Percentiles rank a stretch among this genome's conserved stretches.
Conservation (phyloP, 2,329 filamentous ascomycete genomes). For the Didymosphaeria variabile region DNA sequence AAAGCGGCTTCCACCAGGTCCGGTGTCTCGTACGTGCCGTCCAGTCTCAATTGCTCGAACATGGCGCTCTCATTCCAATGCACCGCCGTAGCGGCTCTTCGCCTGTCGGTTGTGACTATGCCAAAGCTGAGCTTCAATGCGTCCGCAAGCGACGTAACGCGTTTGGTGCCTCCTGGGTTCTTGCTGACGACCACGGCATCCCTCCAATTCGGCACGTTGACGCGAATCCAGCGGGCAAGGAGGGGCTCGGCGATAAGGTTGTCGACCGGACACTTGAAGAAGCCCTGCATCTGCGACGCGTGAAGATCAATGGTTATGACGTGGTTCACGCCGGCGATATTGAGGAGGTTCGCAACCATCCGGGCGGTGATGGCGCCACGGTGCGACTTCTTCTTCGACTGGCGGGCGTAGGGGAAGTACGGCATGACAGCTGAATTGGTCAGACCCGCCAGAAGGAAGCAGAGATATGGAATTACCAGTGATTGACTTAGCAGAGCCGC, state of each 20-base stretch:
- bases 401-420: constrained; percentile 98
- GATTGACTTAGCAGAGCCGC: constrained; percentile 94
- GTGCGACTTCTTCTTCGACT: constrained; percentile 99
- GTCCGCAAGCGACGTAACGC: constrained; percentile 94
- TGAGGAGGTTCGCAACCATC: constrained; percentile 94
- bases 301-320: constrained; percentile 97
- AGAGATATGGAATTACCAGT: constrained; percentile 72
- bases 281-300: constrained; percentile 95
- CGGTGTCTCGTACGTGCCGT: constrained; percentile 53
- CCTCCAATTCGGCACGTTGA: constrained; percentile 86
- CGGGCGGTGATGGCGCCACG: constrained; percentile 94
- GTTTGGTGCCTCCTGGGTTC: constrained; percentile 96
- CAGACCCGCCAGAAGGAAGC: constrained; percentile 21
- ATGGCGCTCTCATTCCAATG: constrained; percentile 81
- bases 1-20: constrained; percentile 41
- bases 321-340: constrained; percentile 94
- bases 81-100: constrained; percentile 57
- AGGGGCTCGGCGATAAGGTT: constrained; percentile 96
- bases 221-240: constrained; percentile 92
- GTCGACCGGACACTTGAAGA: constrained; percentile 97
- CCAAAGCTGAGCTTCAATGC: constrained; percentile 97
- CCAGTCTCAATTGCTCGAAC: constrained; percentile 59
- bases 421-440: constrained; percentile 75
- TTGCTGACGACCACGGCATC: constrained; percentile 97
- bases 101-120: constrained; percentile 84